Conservation (phyloP, 2,329 filamentous ascomycete species). For the Alternaria burnsii region DNA sequence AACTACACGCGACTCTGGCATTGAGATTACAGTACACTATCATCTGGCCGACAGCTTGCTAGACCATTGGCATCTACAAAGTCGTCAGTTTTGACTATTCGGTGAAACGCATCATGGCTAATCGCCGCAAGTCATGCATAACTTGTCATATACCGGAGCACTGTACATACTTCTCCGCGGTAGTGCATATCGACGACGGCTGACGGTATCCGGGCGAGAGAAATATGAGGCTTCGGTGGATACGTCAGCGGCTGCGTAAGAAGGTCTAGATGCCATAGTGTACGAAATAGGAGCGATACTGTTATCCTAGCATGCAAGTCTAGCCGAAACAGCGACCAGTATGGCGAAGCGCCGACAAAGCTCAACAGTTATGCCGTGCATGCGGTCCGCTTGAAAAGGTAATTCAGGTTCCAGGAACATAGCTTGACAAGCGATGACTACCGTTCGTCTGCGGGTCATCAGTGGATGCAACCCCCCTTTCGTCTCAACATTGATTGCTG, state of each 20-base stretch:
- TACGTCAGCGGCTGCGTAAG: constrained; percentile 26
- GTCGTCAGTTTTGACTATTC: not conserved
- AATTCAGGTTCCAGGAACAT: constrained; percentile 11
- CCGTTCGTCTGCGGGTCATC: not conserved
- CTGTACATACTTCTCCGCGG: not conserved
- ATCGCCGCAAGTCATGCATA: not conserved
- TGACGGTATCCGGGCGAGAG: constrained; percentile 10
- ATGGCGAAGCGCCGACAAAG: constrained; percentile 31
- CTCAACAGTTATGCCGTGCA: constrained; percentile 21
- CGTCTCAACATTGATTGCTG: not conserved
- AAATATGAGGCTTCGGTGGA: constrained; percentile 7
- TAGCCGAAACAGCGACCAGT: constrained; percentile 30
- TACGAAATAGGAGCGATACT: constrained; percentile 7
- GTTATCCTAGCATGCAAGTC: not conserved
- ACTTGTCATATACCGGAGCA: not conserved
- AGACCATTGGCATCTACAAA: not conserved
- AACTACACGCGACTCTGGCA: not conserved
- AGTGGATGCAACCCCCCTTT: constrained; percentile 1
- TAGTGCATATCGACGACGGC: constrained; percentile 7
- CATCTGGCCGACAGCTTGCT: not conserved
- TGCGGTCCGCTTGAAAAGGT: constrained; percentile 11
- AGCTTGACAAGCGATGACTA: constrained; percentile 9
- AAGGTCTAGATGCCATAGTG: constrained; percentile 25
- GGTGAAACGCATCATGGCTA: not conserved
- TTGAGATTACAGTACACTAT: not conserved